Percentiles rank a stretch among this genome's conserved stretches.
These are phyloP conservation scores for Magnusiomyces ingens DNA, from an alignment of 1,139 yeast genomes.

Conservation along the genomic window DNA sequence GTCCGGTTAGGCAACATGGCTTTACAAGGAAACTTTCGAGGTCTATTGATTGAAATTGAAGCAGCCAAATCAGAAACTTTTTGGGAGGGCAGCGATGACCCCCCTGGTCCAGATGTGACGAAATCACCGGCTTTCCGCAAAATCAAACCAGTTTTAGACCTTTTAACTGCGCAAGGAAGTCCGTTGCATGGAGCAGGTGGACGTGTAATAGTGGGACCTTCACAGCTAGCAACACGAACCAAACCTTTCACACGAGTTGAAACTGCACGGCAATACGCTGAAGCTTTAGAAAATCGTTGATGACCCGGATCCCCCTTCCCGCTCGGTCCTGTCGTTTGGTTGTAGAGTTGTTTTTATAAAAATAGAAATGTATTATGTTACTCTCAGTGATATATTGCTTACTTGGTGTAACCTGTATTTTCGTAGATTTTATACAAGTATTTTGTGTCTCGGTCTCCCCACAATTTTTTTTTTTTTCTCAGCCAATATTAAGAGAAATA, in stretches of 20 bases:
- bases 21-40: slow-evolving; percentile 68
- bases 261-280: slow-evolving; percentile 23
- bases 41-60: slow-evolving; percentile 56
- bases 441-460: no score
- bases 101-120: background rate
- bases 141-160: slow-evolving; percentile 17
- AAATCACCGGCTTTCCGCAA: slow-evolving; percentile 6
- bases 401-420: no score
- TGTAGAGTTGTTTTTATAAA: background rate
- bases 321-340: background rate
- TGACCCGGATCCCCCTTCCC: background rate
- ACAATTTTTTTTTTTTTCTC: no score
- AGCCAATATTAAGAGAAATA: no score
- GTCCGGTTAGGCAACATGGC: slow-evolving; percentile 62
- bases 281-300: slow-evolving; percentile 10
- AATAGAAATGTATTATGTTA: background rate
- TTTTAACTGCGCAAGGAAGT: background rate
- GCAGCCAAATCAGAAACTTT: slow-evolving; percentile 13
- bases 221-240: background rate
- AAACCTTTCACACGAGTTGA: slow-evolving; percentile 15
- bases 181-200: slow-evolving; percentile 3
- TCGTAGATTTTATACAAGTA: no score
- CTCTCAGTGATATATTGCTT: background rate
- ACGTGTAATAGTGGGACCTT: slow-evolving; percentile 3
- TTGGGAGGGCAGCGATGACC: background rate